Conservation (phyloP, 305 asterid species). For the Caryopteris hybrid region DNA sequence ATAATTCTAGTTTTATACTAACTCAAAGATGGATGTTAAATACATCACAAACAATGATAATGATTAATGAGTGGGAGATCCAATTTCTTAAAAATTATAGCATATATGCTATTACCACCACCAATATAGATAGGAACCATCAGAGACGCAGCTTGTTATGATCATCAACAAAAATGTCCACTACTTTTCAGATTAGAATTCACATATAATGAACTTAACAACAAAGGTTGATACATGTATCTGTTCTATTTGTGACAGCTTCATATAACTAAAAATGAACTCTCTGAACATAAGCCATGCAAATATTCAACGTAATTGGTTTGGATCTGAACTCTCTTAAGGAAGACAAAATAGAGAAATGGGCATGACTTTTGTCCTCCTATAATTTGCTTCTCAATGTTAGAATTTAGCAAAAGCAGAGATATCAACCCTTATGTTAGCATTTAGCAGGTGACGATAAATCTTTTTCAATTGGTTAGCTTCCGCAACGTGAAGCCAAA, state of each 20-base stretch:
- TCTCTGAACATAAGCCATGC: neutral
- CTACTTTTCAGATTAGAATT: neutral
- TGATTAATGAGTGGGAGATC: no score
- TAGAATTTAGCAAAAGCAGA: neutral
- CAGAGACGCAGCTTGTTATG: neutral
- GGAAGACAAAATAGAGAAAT: neutral
- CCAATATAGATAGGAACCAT: neutral
- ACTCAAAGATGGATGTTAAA: neutral
- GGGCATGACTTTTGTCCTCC: neutral
- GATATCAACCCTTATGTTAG: neutral
- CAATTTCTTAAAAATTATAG: no score
- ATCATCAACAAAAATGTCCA: neutral
- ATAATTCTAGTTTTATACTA: neutral
- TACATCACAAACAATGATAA: neutral
- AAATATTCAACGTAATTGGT: neutral
- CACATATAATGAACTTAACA: neutral
- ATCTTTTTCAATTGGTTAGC: neutral
- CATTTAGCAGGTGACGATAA: neutral
- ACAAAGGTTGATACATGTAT: neutral
- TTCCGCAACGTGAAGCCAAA: neutral
- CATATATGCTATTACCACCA: slow-evolving; percentile 4
- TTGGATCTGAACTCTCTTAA: neutral
- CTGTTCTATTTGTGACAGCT: neutral
- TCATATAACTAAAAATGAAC: neutral
- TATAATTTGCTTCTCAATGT: neutral